phyloP scores from a whole-genome alignment of 768 basidiomycete species.

The Podaxis pistillaris region DNA sequence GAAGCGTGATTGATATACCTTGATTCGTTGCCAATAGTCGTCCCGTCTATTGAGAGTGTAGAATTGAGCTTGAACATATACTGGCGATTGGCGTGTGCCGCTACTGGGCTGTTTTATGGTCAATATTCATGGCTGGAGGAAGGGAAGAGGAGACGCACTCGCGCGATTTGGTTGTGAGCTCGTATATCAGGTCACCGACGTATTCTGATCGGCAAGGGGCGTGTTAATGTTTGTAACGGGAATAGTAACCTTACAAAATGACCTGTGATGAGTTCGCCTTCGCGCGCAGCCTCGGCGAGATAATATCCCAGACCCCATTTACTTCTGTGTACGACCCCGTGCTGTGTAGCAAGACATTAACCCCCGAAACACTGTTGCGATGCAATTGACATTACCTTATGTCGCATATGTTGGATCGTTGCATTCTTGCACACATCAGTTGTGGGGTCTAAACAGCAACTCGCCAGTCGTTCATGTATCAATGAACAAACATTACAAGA shows the following conservation, averaged over 20 bases:
- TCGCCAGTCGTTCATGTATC: not conserved
- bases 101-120: conserved; percentile 1
- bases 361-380: not conserved
- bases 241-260: too few species aligned
- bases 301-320: conserved; percentile 17
- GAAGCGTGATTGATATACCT: conserved; percentile 16
- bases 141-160: conserved; percentile 12
- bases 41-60: conserved; percentile 11
- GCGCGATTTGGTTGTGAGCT: conserved; percentile 14
- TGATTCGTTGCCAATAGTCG: conserved; percentile 14
- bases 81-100: conserved; percentile 12
- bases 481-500: not conserved
- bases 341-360: not conserved
- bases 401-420: conserved; percentile 5
- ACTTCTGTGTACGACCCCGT: conserved; percentile 9
- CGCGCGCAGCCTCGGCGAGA: conserved; percentile 9
- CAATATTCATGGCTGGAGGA: not conserved
- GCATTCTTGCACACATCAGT: conserved; percentile 8
- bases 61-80: conserved; percentile 20
- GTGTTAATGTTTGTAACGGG: too few species aligned
- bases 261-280: conserved; percentile 18
- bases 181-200: conserved; percentile 18
- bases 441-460: not conserved
- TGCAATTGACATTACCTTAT: conserved; percentile 3
- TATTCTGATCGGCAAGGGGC: conserved; percentile 10